Conservation (phyloP, 306 rosid species). For the Medicago ruthenica region DNA sequence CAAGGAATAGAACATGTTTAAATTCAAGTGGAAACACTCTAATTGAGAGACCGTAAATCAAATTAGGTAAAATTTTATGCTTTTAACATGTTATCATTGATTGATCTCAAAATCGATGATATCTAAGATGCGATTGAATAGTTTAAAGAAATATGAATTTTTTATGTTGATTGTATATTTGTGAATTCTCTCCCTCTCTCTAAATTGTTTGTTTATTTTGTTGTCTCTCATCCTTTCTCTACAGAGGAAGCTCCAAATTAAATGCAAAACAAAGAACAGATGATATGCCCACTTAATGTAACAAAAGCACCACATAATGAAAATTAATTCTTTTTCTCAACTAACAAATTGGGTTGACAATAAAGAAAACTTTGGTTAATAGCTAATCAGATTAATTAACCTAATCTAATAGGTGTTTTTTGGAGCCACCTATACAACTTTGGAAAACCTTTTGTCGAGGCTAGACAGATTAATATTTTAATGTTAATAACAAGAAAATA, state of each 20-base stretch:
- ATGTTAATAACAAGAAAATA: too few species aligned
- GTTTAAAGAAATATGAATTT: neutral
- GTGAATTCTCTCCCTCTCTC: neutral
- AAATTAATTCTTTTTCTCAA: conserved; percentile 12
- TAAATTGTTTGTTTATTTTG: neutral
- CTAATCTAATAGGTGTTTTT: conserved; percentile 43
- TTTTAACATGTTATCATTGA: neutral
- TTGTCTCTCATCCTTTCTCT: neutral
- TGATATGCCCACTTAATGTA: conserved; percentile 41
- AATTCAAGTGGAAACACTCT: neutral
- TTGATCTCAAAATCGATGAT: neutral
- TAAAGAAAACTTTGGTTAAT: neutral
- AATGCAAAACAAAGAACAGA: conserved; percentile 41
- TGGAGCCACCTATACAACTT: conserved; percentile 49
- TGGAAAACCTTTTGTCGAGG: neutral
- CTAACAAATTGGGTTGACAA: conserved; percentile 31
- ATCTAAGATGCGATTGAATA: conserved; percentile 8
- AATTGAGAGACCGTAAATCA: neutral
- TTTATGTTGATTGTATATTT: neutral
- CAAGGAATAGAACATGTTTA: too few species aligned
- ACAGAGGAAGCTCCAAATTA: conserved; percentile 10
- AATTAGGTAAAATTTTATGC: neutral
- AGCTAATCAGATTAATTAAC: too few species aligned
- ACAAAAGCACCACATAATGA: conserved; percentile 17
- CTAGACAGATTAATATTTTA: too few species aligned